Evolutionary conservation across 257 asterid species (phyloP).

Genomic region (Petrea volubilis): DNA sequence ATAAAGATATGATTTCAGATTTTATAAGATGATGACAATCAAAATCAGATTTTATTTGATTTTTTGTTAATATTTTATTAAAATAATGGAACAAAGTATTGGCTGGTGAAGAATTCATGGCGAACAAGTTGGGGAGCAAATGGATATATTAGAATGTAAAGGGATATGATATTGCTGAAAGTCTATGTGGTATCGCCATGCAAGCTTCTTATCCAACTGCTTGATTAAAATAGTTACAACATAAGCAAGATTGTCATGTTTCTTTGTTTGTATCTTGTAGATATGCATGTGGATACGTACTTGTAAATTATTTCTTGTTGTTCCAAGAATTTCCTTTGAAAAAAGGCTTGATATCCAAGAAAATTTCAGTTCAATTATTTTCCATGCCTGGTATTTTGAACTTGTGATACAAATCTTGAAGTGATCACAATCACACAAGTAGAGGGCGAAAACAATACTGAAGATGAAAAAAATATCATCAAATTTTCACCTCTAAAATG

Average conservation of each 20-base stretch:
- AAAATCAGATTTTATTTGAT: no score
- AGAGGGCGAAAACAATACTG: no score
- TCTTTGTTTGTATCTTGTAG: not conserved
- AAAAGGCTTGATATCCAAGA: not conserved
- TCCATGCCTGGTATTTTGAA: not conserved
- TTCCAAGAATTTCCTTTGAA: not conserved
- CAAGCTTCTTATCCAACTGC: no score
- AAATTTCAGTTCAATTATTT: not conserved
- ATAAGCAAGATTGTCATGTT: not conserved
- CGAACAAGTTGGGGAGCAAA: slow-evolving; percentile 40
- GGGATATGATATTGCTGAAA: no score
- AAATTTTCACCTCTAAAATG: no score
- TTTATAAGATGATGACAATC: no score
- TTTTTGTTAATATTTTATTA: no score
- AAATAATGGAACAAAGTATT: slow-evolving; percentile 36
- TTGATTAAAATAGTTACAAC: not conserved
- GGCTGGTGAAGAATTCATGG: slow-evolving; percentile 48
- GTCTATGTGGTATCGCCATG: no score
- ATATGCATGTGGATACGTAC: not conserved
- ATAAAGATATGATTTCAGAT: no score
- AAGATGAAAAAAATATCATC: no score
- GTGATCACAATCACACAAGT: no score
- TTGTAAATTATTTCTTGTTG: not conserved
- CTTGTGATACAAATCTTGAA: no score
- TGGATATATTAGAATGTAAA: slow-evolving; percentile 39